Conservation (phyloP, 78 protist genomes). For the Emiliania huxleyi region DNA sequence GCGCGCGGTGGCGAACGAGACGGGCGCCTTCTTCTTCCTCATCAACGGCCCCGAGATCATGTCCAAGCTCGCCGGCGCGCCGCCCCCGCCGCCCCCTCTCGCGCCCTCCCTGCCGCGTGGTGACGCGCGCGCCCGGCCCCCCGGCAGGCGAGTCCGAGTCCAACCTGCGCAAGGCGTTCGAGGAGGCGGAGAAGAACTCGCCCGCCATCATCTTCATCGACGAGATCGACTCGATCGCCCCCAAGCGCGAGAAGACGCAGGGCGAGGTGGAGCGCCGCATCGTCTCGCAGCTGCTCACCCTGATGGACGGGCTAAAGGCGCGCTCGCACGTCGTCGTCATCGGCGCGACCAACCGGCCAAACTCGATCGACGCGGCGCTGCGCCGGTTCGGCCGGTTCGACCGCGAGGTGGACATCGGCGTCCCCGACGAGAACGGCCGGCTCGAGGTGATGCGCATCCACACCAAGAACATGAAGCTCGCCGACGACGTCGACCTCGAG, state of each 20-base stretch:
- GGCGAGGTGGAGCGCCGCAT: conserved; percentile 99
- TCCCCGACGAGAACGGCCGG: conserved; percentile 98
- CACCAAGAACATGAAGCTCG: conserved; percentile 99
- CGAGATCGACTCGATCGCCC: conserved; percentile 99
- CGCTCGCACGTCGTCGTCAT: conserved; percentile 98
- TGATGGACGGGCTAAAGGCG: conserved; percentile 99
- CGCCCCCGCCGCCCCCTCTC: too few species aligned
- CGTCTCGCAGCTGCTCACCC: conserved; percentile 99
- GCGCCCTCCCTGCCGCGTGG: too few species aligned
- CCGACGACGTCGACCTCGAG: conserved; percentile 98
- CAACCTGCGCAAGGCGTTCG: conserved; percentile 98
- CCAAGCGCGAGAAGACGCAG: conserved; percentile 98
- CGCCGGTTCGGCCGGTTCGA: conserved; percentile 99
- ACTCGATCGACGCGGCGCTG: conserved; percentile 98
- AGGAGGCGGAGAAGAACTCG: conserved; percentile 99
- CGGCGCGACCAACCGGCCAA: conserved; percentile 99
- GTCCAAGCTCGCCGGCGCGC: conserved; percentile 99
- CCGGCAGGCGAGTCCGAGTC: conserved; percentile 75
- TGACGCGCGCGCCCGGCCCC: too few species aligned
- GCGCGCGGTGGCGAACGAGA: conserved; percentile 99
- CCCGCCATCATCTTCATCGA: conserved; percentile 98
- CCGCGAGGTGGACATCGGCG: conserved; percentile 99
- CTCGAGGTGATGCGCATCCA: conserved; percentile 96
- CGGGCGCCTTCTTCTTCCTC: conserved; percentile 99
- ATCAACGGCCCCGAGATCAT: conserved; percentile 99